A percentile compares a stretch with the other conserved stretches of the same genome.
phyloP scores from a whole-genome alignment of 345 rosid species.

The Stellera chamaejasme region DNA sequence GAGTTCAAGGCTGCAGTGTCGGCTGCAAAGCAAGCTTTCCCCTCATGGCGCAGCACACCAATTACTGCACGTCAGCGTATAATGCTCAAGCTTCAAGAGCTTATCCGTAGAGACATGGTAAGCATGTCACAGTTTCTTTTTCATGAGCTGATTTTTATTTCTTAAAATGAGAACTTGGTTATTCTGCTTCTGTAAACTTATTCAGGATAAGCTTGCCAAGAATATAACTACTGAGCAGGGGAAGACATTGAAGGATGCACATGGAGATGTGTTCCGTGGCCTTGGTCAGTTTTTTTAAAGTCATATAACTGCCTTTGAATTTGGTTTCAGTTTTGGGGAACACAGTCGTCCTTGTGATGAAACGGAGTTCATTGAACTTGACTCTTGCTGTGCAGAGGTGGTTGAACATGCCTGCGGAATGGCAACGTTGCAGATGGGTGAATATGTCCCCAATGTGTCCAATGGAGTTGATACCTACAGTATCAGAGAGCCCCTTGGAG shows the following conservation, averaged over 20 bases:
- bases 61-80: slow-evolving; percentile 79
- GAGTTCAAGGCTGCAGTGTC: slow-evolving; percentile 90
- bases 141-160: not conserved
- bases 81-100: slow-evolving; percentile 92
- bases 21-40: slow-evolving; percentile 83
- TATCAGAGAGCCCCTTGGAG: slow-evolving; percentile 90
- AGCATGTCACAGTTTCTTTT: slow-evolving; percentile 7
- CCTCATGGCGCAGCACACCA: slow-evolving; percentile 83
- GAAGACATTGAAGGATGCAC: slow-evolving; percentile 94
- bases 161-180: slow-evolving; percentile 1
- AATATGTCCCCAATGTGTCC: slow-evolving; percentile 80
- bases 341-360: not conserved
- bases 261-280: slow-evolving; percentile 97
- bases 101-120: slow-evolving; percentile 84
- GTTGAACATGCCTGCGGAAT: slow-evolving; percentile 98
- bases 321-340: slow-evolving; percentile 6
- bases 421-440: slow-evolving; percentile 96
- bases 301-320: not conserved
- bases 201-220: slow-evolving; percentile 84
- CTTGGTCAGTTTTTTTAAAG: slow-evolving; percentile 42
- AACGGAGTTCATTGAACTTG: not conserved
- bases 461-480: slow-evolving; percentile 93
- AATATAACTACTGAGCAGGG: slow-evolving; percentile 92
- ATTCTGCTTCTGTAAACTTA: slow-evolving; percentile 1
- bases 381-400: slow-evolving; percentile 53